Base-by-base conservation (phyloP, 805 yeast genomes). In the Lachancea thermotolerans region DNA sequence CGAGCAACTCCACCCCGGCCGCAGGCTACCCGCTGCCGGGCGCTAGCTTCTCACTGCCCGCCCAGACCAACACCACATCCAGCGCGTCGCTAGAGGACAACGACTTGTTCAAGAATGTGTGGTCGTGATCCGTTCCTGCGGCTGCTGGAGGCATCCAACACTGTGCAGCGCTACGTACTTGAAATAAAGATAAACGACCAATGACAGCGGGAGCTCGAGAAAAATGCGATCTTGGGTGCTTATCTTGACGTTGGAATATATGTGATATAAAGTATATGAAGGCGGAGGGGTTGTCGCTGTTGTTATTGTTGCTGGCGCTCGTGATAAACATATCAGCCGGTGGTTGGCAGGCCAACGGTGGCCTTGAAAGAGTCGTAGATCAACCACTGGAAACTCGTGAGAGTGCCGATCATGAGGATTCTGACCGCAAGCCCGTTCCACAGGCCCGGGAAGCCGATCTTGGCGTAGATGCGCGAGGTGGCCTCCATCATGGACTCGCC, bases 311-410 rank as follows among this genome's bases (percentile, higher is more conserved):
- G n/a, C n/a, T 21, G 25, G 25, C 4, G 25, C 25, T 21, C 25
- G 25, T 4, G 25, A 21, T 7, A n/a, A n/a, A n/a, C n/a, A n/a
- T n/a, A 21, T 21, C 72, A 75, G 55, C 98, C 98, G 25, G 96
- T 85, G 33, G 98, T 90, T 60, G 98, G 98, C 56, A 91, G 77
- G 6, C 99, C 99, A 48, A 88, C 79, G 56, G 79, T 78, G n/a
- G 89, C 95, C 72, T 91, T 91, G 76, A 91, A 91, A 8, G 96
- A 85, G 67, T 93, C 99, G 71, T 91, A 91, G 50, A 93, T 77
- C 62, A 91, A 77, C 98, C 98, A 91, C 73, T 91, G 99, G 76
- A 85, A 78, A 51, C 96, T 96, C 25, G 98, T 93, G 66, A 91
- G 76, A 8, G 98, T 91, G 73, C 98, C 98, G 65, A 93, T 80